Base-by-base conservation (phyloP, 1,284 basidiomycete species). In the Trichosporon coremiiforme region DNA sequence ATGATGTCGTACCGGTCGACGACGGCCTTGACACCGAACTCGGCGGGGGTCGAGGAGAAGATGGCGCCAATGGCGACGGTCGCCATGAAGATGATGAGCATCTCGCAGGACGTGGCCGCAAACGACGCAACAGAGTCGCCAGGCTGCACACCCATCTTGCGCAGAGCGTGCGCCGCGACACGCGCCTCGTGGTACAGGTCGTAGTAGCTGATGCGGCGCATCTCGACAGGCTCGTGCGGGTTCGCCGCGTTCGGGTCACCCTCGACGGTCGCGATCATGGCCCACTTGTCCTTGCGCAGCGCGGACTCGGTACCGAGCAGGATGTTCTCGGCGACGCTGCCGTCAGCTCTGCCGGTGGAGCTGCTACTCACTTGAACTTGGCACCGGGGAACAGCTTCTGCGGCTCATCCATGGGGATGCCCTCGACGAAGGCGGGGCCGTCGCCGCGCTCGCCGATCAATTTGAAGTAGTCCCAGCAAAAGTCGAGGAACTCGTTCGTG, bases 1-100 rank as follows among this genome's bases (percentile, higher is more conserved):
- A 84, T 80, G 74, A 68, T 69, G 9, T 25, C 71, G 68, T 66
- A 79, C 29, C 68, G 70, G 75, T 73, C 77, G 13, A 75, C 68
- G 63, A 76, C 74, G 38, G 75, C 75, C 41, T 70, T 69, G 68
- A 71, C 71, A 41, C 75, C 75, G 53, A 76, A 76, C 69, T 76
- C 75, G 64, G 74, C 73, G 5, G 75, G 73, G 1, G 74, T 74
- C 33, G 74, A 75, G 4, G 72, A 74, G 70, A 74, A 76, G 64
- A 76, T 67, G 1, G 75, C 75, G 15, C 75, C 75, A 65, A 76
- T 36, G 20, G 71, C 36, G 2, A 73, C 55, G 0, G 72, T 71
- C 4, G 72, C 72, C 22, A 69, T 57, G 70, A 73, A 71, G 13
- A 71, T 66, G 10, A 69, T 67, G 57, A 73, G 70, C 72, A 73